Base-by-base conservation (phyloP, 2,329 filamentous ascomycete genomes). In the Paraconiothyrium sp. region DNA sequence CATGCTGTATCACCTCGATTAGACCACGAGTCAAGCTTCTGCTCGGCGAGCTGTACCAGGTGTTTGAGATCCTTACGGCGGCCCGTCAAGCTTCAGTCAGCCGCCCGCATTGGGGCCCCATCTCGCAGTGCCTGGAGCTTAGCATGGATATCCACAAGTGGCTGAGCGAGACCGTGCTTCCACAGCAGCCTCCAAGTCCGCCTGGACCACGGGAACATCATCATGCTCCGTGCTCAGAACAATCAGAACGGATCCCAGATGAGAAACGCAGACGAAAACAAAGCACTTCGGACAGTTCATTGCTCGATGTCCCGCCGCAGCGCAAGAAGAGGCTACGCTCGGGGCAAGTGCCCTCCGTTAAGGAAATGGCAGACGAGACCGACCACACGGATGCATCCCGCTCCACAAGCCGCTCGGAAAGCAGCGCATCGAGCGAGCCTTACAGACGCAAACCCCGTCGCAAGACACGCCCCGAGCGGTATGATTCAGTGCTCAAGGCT, bases 401-500 rank as follows among this genome's bases (percentile, higher is more conserved):
- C 48, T 54, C 62, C 50, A 62, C 65, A 47, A 61, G 49, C 27
- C 66, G 58, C 57, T 65, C 71, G 27, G 62, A 35, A 37, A 69
- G 62, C 60, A 70, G 63, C 58, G 39, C 54, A 37, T 67, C 70
- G 22, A 67, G 64, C 57, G 66, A 72, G 46, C 67, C 59, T 9
- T 85, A 83, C 71, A 76, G 79, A 67, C 80, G 78, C 59, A 79
- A 76, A 61, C 73, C 80, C 65, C 79, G 83, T 58, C 78, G 78
- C 71, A 84, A 82, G 71, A 84, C 82, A 27, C 80, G 78, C 41
- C 72, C 75, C 44, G 82, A 84, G 60, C 78, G 76, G 58, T 85
- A 85, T 64, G 77, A 80, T 43, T 71, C 76, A 24, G 79, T 79
- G 61, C 54, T 60, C 37, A 71, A 70, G 59, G 65, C 61, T 57